These are phyloP conservation scores for Microdochium trichocladiopsis DNA, from an alignment of 2,329 filamentous ascomycete species.

Conservation along the genomic window DNA sequence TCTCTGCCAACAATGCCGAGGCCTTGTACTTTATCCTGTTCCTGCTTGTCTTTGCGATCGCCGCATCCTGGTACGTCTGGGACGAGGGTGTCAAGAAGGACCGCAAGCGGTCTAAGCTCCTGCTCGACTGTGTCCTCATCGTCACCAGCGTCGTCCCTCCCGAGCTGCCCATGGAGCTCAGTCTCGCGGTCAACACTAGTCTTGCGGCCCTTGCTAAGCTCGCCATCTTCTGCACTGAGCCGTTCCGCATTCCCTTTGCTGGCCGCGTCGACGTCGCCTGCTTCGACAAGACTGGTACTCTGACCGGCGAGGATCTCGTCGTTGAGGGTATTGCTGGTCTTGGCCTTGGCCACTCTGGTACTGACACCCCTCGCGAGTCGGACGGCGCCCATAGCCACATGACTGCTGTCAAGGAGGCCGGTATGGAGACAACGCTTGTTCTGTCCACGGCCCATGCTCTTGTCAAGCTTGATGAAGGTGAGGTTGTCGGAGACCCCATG, in stretches of 20 bases:
- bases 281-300: conserved; percentile 96
- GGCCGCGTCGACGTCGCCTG: conserved; percentile 94
- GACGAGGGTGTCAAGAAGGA: conserved; percentile 90
- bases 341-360: conserved; percentile 60
- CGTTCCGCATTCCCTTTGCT: conserved; percentile 95
- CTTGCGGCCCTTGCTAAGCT: conserved; percentile 89
- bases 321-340: conserved; percentile 95
- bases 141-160: conserved; percentile 98
- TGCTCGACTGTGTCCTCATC: conserved; percentile 95
- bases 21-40: conserved; percentile 97
- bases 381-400: conserved; percentile 82
- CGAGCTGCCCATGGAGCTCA: conserved; percentile 96
- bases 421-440: conserved; percentile 81
- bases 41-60: conserved; percentile 90
- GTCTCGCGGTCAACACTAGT: conserved; percentile 94
- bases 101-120: conserved; percentile 92
- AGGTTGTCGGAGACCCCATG: conserved; percentile 97
- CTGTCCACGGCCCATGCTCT: conserved; percentile 92
- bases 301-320: conserved; percentile 93
- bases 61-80: conserved; percentile 99
- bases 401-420: conserved; percentile 61
- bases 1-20: conserved; percentile 97
- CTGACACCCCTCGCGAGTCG: conserved; percentile 57
- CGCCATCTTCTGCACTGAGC: conserved; percentile 98
- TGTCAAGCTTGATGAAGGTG: conserved; percentile 93